phyloP scores from a whole-genome alignment of 768 basidiomycete genomes.

The Boletus rex-veris region DNA sequence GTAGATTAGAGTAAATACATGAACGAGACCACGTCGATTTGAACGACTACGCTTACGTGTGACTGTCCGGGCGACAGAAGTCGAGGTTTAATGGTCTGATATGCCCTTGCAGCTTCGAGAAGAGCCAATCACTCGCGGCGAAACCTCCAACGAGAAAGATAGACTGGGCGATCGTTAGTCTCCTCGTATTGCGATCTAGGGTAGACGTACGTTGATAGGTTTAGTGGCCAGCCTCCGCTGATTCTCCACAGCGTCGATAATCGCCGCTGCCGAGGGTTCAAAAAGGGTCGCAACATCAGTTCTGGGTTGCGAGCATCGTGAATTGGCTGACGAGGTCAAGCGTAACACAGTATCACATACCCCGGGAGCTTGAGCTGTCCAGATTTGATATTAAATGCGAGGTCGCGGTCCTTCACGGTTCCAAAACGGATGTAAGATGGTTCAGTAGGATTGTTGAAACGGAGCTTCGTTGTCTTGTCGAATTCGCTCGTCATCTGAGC shows the following conservation, averaged over 20 bases:
- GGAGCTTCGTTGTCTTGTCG: conserved; percentile 46
- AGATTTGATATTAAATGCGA: conserved; percentile 37
- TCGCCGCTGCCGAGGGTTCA: conserved; percentile 23
- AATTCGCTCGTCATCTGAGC: conserved; percentile 41
- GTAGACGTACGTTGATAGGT: conserved; percentile 23
- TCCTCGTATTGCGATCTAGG: background rate
- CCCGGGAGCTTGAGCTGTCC: conserved; percentile 45
- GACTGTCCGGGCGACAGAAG: conserved; percentile 49
- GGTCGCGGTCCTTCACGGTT: conserved; percentile 40
- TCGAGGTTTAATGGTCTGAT: conserved; percentile 36
- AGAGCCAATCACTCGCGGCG: conserved; percentile 43
- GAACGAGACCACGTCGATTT: background rate
- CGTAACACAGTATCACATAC: conserved; percentile 12
- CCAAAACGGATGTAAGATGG: conserved; percentile 49
- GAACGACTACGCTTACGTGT: conserved; percentile 38
- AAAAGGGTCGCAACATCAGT: conserved; percentile 30
- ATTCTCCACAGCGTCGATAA: conserved; percentile 24
- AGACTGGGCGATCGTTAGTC: conserved; percentile 19
- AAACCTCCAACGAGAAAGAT: conserved; percentile 46
- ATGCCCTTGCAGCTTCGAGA: conserved; percentile 26
- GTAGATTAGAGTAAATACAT: background rate
- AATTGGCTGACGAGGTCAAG: background rate
- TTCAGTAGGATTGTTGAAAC: conserved; percentile 39
- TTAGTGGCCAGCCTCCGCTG: conserved; percentile 18
- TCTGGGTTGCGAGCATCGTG: conserved; percentile 7